Base-by-base conservation (phyloP, 73 alveolate genomes). In the Diophrys sp. region DNA sequence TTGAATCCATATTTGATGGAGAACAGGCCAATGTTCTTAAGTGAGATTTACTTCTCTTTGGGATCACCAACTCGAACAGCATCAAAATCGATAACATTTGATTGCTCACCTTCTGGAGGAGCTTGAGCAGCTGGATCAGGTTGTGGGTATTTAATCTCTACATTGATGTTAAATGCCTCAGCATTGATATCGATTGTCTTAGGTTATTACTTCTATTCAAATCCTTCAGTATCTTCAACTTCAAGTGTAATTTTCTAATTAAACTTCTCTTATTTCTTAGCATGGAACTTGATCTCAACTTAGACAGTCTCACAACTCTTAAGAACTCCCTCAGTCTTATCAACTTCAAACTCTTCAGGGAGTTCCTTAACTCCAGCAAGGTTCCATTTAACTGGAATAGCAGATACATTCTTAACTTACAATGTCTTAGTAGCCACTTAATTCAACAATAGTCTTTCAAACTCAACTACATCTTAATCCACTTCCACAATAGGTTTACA, bases 1-100 rank as follows among this genome's bases (percentile, higher is more conserved):
- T 89, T 81, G 78, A 95, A 96, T 67, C 89, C 89, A 77, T 89
- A 94, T 54, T 96, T 94, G 31, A 97, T 96, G 69, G 93, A 90
- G 87, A 95, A 97, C 81, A 92, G 90, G 32, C 99, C 99, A 53
- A 90, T 89, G 80, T 97, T 97, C 87, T 89, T 94, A 14, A 97
- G 83, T 77, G 89, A 75, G 75, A 97, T 81, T n/a, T 90, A 88
- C 79, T 91, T 85, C 74, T 94, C 96, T 83, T 94, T 96, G 56
- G 97, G 96, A 33, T 97, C 99, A 66, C 97, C 97, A 29, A 97
- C 99, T 91, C 97, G 90, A 5, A 97, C 99, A 74, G 97, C 96
- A 24, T 96, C 99, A 73, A 96, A 97, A 86, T 97, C 99, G 44
- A 97, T 81, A 32, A 96, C 87, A 67, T 85, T 84, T 30, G 89